Evolutionary conservation across 257 asterid species (phyloP).

Genomic region (Apocynum venetum): DNA sequence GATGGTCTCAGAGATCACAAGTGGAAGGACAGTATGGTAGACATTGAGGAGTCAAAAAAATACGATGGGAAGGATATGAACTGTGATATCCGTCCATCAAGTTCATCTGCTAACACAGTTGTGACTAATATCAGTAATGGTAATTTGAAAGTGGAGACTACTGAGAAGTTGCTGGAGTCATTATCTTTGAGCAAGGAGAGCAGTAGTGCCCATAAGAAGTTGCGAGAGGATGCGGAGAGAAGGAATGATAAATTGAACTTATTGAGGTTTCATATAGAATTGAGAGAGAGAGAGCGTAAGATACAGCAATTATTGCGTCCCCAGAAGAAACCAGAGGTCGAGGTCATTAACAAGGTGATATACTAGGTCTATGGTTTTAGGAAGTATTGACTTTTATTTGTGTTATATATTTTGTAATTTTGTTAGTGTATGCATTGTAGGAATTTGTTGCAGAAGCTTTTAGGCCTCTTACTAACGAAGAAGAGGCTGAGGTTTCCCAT

Average conservation of each 20-base stretch:
- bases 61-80: slow-evolving; percentile 20
- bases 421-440: slow-evolving; percentile 35
- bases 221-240: slow-evolving; percentile 21
- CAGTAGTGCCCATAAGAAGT: slow-evolving; percentile 29
- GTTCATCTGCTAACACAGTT: slow-evolving; percentile 26
- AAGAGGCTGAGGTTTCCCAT: slow-evolving; percentile 33
- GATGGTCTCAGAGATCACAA: slow-evolving; percentile 12
- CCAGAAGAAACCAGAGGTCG: slow-evolving; percentile 31
- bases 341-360: slow-evolving; percentile 42
- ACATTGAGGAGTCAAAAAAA: slow-evolving; percentile 24
- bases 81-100: slow-evolving; percentile 34
- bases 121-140: slow-evolving; percentile 30
- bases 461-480: slow-evolving; percentile 59
- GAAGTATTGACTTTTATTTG: slow-evolving; percentile 6
- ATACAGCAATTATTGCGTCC: slow-evolving; percentile 27
- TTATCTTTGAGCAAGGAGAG: slow-evolving; percentile 24
- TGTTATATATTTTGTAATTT: slow-evolving; percentile 14
- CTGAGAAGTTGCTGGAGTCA: slow-evolving; percentile 30
- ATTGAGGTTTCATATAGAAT: slow-evolving; percentile 33
- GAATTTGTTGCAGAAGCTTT: slow-evolving; percentile 58
- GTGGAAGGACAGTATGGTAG: slow-evolving; percentile 22
- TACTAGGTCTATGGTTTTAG: slow-evolving; percentile 1
- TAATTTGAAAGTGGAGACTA: slow-evolving; percentile 26
- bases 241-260: slow-evolving; percentile 25
- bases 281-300: slow-evolving; percentile 21